Evolutionary conservation across 805 yeast species (phyloP).

Genomic region (Lachancea lanzarotensis): DNA sequence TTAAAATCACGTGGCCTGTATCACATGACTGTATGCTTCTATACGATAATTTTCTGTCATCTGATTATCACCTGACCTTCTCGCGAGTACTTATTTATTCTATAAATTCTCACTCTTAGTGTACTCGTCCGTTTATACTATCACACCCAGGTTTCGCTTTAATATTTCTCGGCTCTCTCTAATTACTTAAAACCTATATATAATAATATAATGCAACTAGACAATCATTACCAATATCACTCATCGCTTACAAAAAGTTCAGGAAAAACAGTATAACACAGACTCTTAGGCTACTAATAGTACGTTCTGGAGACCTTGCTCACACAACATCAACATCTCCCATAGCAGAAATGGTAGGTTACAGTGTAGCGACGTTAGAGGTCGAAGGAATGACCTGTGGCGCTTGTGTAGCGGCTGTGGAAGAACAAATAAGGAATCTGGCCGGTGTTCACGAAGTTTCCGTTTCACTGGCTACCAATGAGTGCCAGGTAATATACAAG

Average conservation of each 20-base stretch:
- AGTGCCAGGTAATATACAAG: conserved; percentile 53
- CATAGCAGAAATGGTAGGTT: not conserved
- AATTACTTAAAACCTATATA: not conserved
- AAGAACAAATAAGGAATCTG: conserved; percentile 42
- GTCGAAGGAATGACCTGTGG: conserved; percentile 88
- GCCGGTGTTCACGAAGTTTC: conserved; percentile 48
- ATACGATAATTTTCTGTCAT: too few species aligned
- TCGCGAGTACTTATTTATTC: not conserved
- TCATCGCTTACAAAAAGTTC: too few species aligned
- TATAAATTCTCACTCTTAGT: too few species aligned
- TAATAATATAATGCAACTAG: not conserved
- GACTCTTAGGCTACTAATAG: too few species aligned
- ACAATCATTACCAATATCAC: not conserved
- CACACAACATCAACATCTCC: not conserved
- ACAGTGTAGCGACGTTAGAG: not conserved
- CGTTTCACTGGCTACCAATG: conserved; percentile 71
- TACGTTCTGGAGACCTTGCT: too few species aligned
- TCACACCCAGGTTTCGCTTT: conserved; percentile 4
- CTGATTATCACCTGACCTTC: too few species aligned
- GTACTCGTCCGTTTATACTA: not conserved
- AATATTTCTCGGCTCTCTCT: not conserved
- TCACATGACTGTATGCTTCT: too few species aligned
- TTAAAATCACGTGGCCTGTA: too few species aligned
- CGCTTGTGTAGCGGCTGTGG: conserved; percentile 68
- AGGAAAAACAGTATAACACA: too few species aligned